phyloP scores from a whole-genome alignment of 2,329 filamentous ascomycete genomes.

The Aureobasidium musti region DNA sequence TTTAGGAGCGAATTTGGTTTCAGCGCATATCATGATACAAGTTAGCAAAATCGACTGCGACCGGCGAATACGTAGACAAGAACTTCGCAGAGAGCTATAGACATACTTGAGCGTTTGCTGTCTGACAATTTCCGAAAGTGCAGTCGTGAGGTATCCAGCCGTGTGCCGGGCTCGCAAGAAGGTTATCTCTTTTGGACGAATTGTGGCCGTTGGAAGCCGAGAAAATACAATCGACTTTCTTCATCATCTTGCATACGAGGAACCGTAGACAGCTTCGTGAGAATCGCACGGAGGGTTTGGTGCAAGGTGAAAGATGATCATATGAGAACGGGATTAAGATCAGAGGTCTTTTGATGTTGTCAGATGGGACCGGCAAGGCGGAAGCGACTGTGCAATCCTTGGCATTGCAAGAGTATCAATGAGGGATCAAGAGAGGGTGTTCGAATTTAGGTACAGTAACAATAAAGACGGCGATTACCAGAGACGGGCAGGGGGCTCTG shows the following conservation, averaged over 20 bases:
- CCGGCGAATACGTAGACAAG: not conserved
- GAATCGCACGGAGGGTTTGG: not conserved
- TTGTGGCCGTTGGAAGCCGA: conserved; percentile 20
- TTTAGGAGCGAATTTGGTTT: not conserved
- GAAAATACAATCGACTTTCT: conserved; percentile 2
- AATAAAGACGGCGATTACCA: conserved; percentile 23
- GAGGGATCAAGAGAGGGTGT: conserved; percentile 24
- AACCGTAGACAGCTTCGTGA: not conserved
- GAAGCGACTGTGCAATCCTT: conserved; percentile 25
- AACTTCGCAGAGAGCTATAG: not conserved
- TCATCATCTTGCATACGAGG: not conserved
- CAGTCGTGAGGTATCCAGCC: not conserved
- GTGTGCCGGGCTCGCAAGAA: conserved; percentile 10
- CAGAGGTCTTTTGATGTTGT: conserved; percentile 24
- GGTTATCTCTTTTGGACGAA: conserved; percentile 19
- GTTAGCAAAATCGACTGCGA: not conserved
- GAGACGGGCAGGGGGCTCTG: conserved; percentile 22
- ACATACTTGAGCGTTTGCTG: not conserved
- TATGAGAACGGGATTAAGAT: not conserved
- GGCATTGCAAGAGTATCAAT: conserved; percentile 25
- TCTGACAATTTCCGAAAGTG: conserved; percentile 1
- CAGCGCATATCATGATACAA: not conserved
- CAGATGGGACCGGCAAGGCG: conserved; percentile 22
- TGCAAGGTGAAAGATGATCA: not conserved
- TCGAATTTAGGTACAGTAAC: conserved; percentile 24